Conservation (phyloP, 306 rosid genomes). For the Gleditsia sinensis region DNA sequence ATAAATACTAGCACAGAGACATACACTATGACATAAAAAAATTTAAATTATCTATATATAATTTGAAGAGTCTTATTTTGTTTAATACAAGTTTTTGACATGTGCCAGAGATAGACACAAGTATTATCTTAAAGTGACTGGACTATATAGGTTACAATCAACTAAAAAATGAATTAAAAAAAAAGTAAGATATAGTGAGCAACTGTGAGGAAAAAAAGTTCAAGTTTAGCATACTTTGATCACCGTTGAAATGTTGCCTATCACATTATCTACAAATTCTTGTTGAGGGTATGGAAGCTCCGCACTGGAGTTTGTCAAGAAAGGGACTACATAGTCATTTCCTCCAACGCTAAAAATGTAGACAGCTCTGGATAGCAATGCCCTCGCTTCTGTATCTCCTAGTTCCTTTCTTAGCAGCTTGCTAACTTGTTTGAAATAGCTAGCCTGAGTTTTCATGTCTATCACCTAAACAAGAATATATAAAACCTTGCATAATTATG, state of each 20-base stretch:
- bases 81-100: too few relatives aligned
- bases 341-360: slow-evolving; percentile 29
- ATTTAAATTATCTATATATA: too few relatives aligned
- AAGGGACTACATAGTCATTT: slow-evolving; percentile 43
- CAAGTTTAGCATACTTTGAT: slow-evolving; percentile 28
- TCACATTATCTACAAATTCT: slow-evolving; percentile 41
- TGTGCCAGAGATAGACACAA: too few relatives aligned
- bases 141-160: too few relatives aligned
- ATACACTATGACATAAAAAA: too few relatives aligned
- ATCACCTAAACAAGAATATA: slow-evolving; percentile 38
- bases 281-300: slow-evolving; percentile 24
- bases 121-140: too few relatives aligned
- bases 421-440: slow-evolving; percentile 40
- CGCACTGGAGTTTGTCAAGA: not conserved
- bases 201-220: too few relatives aligned
- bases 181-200: not conserved
- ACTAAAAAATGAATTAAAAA: not conserved
- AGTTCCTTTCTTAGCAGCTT: slow-evolving; percentile 28
- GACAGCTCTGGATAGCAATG: not conserved
- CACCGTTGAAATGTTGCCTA: slow-evolving; percentile 42
- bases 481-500: too few relatives aligned
- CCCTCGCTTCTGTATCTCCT: slow-evolving; percentile 25
- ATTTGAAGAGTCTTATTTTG: too few relatives aligned
- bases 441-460: slow-evolving; percentile 45
- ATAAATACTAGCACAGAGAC: too few relatives aligned